These are phyloP conservation scores for Scheffersomyces spartinae DNA, from an alignment of 805 yeast genomes.

Conservation along the genomic window DNA sequence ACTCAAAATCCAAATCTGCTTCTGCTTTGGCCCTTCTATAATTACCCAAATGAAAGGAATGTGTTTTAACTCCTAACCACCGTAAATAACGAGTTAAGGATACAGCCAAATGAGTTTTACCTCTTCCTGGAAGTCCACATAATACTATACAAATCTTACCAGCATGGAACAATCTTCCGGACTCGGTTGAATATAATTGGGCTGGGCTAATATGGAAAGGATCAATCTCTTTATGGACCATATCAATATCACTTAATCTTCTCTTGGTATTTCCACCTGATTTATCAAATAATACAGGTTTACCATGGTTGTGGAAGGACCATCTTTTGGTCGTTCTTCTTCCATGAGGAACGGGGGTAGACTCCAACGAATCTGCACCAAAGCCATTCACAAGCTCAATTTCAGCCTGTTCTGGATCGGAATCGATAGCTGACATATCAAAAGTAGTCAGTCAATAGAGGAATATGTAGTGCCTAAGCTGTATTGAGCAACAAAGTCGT, in stretches of 20 bases:
- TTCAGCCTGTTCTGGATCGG: constrained; percentile 19
- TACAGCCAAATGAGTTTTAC: constrained; percentile 88
- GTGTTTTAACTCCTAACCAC: constrained; percentile 93
- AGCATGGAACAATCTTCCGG: constrained; percentile 90
- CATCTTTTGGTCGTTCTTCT: constrained; percentile 29
- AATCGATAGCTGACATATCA: constrained; percentile 9
- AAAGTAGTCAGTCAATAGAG: constrained; percentile 1
- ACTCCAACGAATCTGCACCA: constrained; percentile 21
- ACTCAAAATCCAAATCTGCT: constrained; percentile 3
- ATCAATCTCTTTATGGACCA: constrained; percentile 55
- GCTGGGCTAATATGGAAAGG: constrained; percentile 75
- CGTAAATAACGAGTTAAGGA: constrained; percentile 83
- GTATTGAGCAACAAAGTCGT: no score
- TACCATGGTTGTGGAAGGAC: constrained; percentile 28
- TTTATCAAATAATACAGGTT: constrained; percentile 24
- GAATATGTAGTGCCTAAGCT: neutral
- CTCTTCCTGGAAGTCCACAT: constrained; percentile 92
- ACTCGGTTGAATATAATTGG: constrained; percentile 84
- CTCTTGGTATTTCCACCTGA: constrained; percentile 6
- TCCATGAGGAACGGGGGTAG: constrained; percentile 15
- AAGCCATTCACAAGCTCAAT: constrained; percentile 24
- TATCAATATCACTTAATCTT: constrained; percentile 32
- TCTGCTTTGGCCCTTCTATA: constrained; percentile 54
- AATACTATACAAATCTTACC: constrained; percentile 83
- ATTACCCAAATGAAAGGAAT: constrained; percentile 85